phyloP scores from a whole-genome alignment of 352 stramenopile genomes.

The Pythium apleroticum region DNA sequence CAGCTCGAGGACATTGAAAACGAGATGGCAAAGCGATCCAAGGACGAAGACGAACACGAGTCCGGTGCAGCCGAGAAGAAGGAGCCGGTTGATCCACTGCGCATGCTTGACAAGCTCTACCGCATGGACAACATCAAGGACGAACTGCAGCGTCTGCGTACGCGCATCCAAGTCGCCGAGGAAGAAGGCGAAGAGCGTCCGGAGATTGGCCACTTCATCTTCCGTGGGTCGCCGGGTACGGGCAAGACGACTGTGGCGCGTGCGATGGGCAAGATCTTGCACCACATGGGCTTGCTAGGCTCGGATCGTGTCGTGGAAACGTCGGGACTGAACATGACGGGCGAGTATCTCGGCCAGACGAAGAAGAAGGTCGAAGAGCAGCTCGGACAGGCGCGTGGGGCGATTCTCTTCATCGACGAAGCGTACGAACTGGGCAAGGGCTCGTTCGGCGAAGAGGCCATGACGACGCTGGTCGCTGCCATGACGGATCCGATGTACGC shows the following conservation, averaged over 20 bases:
- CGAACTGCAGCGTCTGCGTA: conserved; percentile 52
- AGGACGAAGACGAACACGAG: conserved; percentile 15
- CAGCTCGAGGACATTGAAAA: conserved; percentile 59
- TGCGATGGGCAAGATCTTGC: conserved; percentile 92
- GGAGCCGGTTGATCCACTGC: conserved; percentile 40
- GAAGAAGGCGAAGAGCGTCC: conserved; percentile 59
- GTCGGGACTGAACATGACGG: conserved; percentile 86
- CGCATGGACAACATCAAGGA: conserved; percentile 63
- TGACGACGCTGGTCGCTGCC: conserved; percentile 87
- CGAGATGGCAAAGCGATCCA: conserved; percentile 33
- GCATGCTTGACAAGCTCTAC: conserved; percentile 49
- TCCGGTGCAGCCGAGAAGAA: background rate
- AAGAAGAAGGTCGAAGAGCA: conserved; percentile 89
- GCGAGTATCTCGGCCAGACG: conserved; percentile 87
- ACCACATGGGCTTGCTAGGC: conserved; percentile 89
- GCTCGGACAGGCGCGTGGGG: conserved; percentile 86
- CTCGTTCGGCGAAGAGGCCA: conserved; percentile 80
- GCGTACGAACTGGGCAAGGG: conserved; percentile 90
- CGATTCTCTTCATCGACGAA: conserved; percentile 94
- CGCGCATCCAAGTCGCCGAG: conserved; percentile 62
- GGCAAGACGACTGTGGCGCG: conserved; percentile 91
- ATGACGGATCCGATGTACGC: conserved; percentile 86
- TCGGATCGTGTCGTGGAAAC: conserved; percentile 92
- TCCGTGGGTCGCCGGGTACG: conserved; percentile 86
- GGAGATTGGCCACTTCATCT: conserved; percentile 81